A percentile compares a stretch with the other conserved stretches of the same genome.
Conservation (phyloP, 176 grass and related monocot genomes). For the Raddia distichophylla region DNA sequence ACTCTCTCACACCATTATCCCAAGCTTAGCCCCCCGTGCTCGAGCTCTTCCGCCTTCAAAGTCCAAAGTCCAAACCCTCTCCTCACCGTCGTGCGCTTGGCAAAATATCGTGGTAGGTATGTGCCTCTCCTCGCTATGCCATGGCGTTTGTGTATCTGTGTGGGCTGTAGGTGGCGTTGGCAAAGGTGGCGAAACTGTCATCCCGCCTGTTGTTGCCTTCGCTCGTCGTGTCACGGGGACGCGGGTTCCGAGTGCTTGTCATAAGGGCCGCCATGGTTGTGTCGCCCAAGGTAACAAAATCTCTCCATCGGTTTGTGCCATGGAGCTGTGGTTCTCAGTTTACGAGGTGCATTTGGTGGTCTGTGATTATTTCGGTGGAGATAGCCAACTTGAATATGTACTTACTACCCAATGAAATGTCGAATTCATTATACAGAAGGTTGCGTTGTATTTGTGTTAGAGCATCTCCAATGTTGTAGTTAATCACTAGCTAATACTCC, state of each 20-base stretch:
- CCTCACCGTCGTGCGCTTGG: not conserved
- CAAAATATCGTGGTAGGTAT: not conserved
- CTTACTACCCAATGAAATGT: no score
- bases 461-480: no score
- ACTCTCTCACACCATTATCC: slow-evolving; percentile 26
- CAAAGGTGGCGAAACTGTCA: slow-evolving; percentile 30
- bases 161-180: slow-evolving; percentile 14
- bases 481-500: no score
- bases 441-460: no score
- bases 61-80: not conserved
- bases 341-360: not conserved
- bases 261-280: slow-evolving; percentile 69
- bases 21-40: not conserved
- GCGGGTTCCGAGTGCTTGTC: slow-evolving; percentile 47
- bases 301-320: not conserved
- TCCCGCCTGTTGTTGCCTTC: slow-evolving; percentile 1
- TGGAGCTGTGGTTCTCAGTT: not conserved
- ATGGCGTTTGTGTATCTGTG: slow-evolving; percentile 63
- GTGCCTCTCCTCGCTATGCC: not conserved
- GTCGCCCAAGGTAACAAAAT: slow-evolving; percentile 62
- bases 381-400: not conserved
- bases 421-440: no score
- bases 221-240: slow-evolving; percentile 32
- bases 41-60: not conserved
- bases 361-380: not conserved